Evolutionary conservation across 139 green algal genomes (phyloP).

Genomic region (Diplosphaera chodatii): DNA sequence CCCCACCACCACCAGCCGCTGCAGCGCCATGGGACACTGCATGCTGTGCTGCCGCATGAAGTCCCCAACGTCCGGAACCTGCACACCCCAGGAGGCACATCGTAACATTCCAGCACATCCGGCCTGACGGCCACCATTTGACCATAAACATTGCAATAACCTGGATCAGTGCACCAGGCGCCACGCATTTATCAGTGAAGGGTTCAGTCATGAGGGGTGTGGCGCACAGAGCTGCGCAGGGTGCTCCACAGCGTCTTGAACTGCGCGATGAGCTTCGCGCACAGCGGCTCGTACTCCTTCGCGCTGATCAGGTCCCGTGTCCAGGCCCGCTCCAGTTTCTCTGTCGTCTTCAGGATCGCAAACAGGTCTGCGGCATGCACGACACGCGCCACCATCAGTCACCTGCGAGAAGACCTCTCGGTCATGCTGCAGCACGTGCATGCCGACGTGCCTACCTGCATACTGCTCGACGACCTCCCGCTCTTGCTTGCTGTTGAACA

Average conservation of each 20-base stretch:
- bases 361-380: constrained; percentile 63
- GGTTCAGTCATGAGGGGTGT: too few relatives aligned
- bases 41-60: constrained; percentile 91
- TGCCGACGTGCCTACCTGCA: constrained; percentile 32
- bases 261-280: constrained; percentile 83
- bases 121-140: too few relatives aligned
- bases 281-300: constrained; percentile 78
- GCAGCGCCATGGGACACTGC: constrained; percentile 87
- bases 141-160: too few relatives aligned
- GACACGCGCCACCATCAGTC: too few relatives aligned
- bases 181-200: background rate
- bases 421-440: background rate
- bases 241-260: constrained; percentile 82
- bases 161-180: too few relatives aligned
- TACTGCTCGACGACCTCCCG: constrained; percentile 71
- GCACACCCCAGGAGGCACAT: background rate
- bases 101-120: too few relatives aligned
- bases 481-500: constrained; percentile 72
- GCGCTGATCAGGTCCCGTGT: constrained; percentile 68
- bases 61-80: constrained; percentile 80
- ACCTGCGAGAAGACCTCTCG: too few relatives aligned
- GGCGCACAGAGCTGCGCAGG: constrained; percentile 60
- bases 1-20: constrained; percentile 68
- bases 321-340: constrained; percentile 87
- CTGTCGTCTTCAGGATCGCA: constrained; percentile 87